These are phyloP conservation scores for Lachancea meyersii DNA, from an alignment of 805 yeast genomes.

Conservation along the genomic window DNA sequence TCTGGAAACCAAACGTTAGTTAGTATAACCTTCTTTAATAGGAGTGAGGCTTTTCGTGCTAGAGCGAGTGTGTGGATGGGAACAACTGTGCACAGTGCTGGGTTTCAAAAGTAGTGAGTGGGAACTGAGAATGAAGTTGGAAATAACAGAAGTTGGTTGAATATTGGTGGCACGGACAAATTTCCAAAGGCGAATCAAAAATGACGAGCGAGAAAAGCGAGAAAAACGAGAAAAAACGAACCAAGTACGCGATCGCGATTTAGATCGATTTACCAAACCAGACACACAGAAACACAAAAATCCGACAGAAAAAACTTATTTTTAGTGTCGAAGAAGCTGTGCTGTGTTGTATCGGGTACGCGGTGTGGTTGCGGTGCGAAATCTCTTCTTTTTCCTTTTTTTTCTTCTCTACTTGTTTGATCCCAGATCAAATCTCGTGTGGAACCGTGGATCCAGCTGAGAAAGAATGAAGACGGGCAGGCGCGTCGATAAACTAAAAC, in stretches of 20 bases:
- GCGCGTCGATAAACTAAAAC: too few species aligned
- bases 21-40: background rate
- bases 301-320: background rate
- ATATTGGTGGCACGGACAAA: too few species aligned
- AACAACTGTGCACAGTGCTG: background rate
- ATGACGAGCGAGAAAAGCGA: too few species aligned
- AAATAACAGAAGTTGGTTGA: too few species aligned
- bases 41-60: background rate
- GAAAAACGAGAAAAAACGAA: background rate
- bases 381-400: background rate
- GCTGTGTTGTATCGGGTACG: background rate
- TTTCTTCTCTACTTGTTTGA: background rate
- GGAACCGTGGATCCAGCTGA: too few species aligned
- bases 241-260: background rate
- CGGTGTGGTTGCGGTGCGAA: background rate
- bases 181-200: too few species aligned
- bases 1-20: background rate
- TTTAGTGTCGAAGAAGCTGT: background rate
- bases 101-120: background rate
- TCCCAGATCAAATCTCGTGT: too few species aligned
- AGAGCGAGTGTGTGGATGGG: slow-evolving; percentile 1
- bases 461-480: too few species aligned
- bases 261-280: background rate
- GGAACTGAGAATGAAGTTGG: too few species aligned
- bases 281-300: background rate